A percentile compares a stretch with the other conserved stretches of the same genome.
Conservation (phyloP, 306 rosid genomes). For the Casuarina glauca region DNA sequence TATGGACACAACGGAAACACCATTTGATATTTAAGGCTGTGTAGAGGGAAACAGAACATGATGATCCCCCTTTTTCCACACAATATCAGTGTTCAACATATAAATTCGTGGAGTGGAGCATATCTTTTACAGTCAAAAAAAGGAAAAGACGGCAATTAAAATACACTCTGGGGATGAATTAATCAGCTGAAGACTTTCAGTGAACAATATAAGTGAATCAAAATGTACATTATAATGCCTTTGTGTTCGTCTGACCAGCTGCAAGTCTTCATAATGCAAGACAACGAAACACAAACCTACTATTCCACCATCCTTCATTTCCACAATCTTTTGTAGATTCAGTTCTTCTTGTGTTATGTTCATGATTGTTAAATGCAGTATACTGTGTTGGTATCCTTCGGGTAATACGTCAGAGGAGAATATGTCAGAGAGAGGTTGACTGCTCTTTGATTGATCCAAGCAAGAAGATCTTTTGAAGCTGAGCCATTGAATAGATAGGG, state of each 20-base stretch:
- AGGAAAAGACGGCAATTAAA: background rate
- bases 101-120: background rate
- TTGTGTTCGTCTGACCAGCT: background rate
- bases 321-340: background rate
- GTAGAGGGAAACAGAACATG: background rate
- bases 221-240: conserved; percentile 7
- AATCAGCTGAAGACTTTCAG: background rate
- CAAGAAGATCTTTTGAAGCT: conserved; percentile 15
- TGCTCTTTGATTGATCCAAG: conserved; percentile 12
- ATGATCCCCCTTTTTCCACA: background rate
- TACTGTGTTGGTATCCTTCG: background rate
- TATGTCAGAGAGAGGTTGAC: background rate
- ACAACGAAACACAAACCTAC: conserved; percentile 16
- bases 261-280: background rate
- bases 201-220: background rate
- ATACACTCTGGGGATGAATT: background rate
- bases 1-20: too few species aligned
- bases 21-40: background rate
- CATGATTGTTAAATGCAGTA: background rate
- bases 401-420: background rate
- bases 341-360: background rate
- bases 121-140: background rate
- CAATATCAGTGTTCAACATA: background rate
- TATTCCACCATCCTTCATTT: background rate
- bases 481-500: conserved; percentile 19